phyloP scores from a whole-genome alignment of 345 rosid species.

The Moringa oleifera region DNA sequence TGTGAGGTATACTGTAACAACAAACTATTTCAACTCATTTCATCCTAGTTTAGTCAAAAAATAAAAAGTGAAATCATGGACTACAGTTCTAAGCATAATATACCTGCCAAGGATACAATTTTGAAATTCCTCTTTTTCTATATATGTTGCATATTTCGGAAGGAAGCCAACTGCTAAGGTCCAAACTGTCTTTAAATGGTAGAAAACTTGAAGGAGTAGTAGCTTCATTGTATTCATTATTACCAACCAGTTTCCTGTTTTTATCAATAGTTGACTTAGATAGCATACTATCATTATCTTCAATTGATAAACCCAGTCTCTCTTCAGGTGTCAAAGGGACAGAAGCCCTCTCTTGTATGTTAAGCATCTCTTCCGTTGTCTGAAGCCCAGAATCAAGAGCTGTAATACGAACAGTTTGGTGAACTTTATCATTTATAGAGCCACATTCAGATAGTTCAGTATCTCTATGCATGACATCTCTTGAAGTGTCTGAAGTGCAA shows the following conservation, averaged over 20 bases:
- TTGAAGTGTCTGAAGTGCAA: constrained; percentile 21
- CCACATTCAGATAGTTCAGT: constrained; percentile 32
- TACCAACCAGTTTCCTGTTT: constrained; percentile 28
- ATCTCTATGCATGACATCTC: constrained; percentile 16
- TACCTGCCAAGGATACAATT: constrained; percentile 98
- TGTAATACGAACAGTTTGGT: constrained; percentile 18
- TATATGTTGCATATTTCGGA: constrained; percentile 64
- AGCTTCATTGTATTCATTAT: constrained; percentile 40
- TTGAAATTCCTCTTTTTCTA: constrained; percentile 73
- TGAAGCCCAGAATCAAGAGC: constrained; percentile 15
- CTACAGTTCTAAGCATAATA: neutral
- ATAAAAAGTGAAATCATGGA: too few relatives aligned
- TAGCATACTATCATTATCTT: constrained; percentile 25
- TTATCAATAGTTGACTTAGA: constrained; percentile 29
- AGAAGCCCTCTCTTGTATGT: constrained; percentile 20
- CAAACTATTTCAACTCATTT: neutral
- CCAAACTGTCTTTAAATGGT: constrained; percentile 40
- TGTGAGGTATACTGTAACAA: neutral
- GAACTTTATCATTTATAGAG: constrained; percentile 21
- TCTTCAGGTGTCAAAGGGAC: constrained; percentile 20
- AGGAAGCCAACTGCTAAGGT: constrained; percentile 82
- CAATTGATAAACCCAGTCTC: constrained; percentile 24
- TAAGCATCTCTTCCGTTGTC: constrained; percentile 25
- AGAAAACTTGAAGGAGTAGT: constrained; percentile 65
- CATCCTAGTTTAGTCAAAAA: neutral